Conservation (phyloP, 306 rosid species). For the Ochetophila trinervis region DNA sequence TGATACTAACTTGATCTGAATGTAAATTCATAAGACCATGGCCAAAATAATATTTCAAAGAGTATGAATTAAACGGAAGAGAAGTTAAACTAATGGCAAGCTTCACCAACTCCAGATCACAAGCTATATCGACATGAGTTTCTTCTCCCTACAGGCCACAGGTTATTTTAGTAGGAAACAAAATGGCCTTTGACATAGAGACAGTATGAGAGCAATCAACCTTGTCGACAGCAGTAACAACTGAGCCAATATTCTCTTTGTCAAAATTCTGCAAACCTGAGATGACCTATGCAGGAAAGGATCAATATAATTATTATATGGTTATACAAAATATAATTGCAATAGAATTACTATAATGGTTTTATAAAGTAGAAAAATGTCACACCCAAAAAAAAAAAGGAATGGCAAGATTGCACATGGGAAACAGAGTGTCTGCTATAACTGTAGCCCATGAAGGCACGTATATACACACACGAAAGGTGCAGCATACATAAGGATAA, state of each 20-base stretch:
- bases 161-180: not conserved
- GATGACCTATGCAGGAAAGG: slow-evolving; percentile 57
- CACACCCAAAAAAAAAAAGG: too few relatives aligned
- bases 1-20: not conserved
- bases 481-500: too few relatives aligned
- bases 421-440: too few relatives aligned
- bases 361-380: not conserved
- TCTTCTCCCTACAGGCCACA: slow-evolving; percentile 68
- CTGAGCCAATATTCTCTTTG: slow-evolving; percentile 72
- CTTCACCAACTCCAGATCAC: slow-evolving; percentile 89
- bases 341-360: too few relatives aligned
- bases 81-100: slow-evolving; percentile 80
- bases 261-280: slow-evolving; percentile 84
- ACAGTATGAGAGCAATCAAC: slow-evolving; percentile 29
- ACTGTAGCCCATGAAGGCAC: too few relatives aligned
- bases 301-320: not conserved
- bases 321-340: too few relatives aligned
- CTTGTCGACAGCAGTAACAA: slow-evolving; percentile 90
- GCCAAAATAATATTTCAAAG: slow-evolving; percentile 5
- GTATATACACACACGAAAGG: too few relatives aligned
- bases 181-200: not conserved
- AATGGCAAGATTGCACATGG: too few relatives aligned
- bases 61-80: slow-evolving; percentile 59
- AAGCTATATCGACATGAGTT: slow-evolving; percentile 95
- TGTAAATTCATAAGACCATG: slow-evolving; percentile 4